Conservation (phyloP, 2,329 filamentous ascomycete genomes). For the Cadophora sp. region DNA sequence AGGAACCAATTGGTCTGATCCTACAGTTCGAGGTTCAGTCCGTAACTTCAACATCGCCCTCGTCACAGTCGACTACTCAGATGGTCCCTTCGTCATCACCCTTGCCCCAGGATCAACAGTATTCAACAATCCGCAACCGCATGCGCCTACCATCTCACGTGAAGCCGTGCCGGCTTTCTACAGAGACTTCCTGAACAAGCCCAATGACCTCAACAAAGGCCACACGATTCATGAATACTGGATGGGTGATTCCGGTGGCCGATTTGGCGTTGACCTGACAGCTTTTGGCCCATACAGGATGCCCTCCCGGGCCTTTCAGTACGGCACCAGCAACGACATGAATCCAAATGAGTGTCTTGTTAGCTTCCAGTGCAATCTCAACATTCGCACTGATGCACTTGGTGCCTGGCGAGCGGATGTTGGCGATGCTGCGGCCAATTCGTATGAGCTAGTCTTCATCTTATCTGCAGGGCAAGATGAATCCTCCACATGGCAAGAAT, state of each 20-base stretch:
- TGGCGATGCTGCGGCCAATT: conserved; percentile 19
- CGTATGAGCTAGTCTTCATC: conserved; percentile 28
- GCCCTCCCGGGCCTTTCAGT: conserved; percentile 25
- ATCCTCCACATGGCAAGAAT: conserved; percentile 30
- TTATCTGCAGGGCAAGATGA: conserved; percentile 29
- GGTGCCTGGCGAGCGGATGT: conserved; percentile 26
- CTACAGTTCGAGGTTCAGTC: conserved; percentile 23
- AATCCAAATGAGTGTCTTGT: conserved; percentile 24
- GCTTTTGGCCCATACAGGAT: conserved; percentile 27
- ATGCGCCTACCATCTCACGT: conserved; percentile 17
- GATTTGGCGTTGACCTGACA: conserved; percentile 30
- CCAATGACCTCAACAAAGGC: conserved; percentile 26
- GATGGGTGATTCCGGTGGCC: conserved; percentile 30
- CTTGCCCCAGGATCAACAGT: conserved; percentile 23
- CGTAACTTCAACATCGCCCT: conserved; percentile 32
- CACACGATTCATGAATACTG: conserved; percentile 33
- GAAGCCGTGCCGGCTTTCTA: conserved; percentile 26
- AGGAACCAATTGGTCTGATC: conserved; percentile 27
- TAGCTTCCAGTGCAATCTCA: conserved; percentile 19
- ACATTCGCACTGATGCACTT: conserved; percentile 26
- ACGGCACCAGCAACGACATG: conserved; percentile 23
- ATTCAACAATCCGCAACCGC: conserved; percentile 28
- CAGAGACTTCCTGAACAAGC: conserved; percentile 28
- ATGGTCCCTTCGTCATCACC: conserved; percentile 24
- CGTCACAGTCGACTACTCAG: conserved; percentile 25